Conservation (phyloP, 2,329 filamentous ascomycete species). For the Dactylellina haptotyla region DNA sequence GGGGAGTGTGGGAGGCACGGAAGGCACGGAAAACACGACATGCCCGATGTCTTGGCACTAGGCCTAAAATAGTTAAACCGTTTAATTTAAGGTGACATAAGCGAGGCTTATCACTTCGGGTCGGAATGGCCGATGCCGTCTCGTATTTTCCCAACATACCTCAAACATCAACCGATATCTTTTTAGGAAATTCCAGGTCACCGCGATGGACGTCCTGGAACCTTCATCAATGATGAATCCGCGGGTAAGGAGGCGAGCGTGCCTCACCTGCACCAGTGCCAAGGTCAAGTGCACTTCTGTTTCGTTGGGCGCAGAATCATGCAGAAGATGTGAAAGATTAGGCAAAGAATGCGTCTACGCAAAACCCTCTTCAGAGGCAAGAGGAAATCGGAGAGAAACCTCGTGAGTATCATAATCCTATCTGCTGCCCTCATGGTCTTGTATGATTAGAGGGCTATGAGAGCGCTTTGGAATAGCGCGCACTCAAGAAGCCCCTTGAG, state of each 20-base stretch:
- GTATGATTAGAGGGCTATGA: slow-evolving; percentile 12
- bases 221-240: slow-evolving; percentile 11
- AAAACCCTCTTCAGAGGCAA: slow-evolving; percentile 8
- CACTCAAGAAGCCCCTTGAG: slow-evolving; percentile 13
- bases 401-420: slow-evolving; percentile 15
- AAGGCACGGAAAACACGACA: slow-evolving; percentile 3
- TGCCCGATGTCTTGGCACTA: slow-evolving; percentile 16
- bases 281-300: slow-evolving; percentile 17
- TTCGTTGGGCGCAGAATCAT: slow-evolving; percentile 21
- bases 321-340: slow-evolving; percentile 22
- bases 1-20: slow-evolving; percentile 1
- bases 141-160: slow-evolving; percentile 11
- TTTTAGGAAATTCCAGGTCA: slow-evolving; percentile 12
- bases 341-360: slow-evolving; percentile 18
- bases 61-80: slow-evolving; percentile 15
- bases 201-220: slow-evolving; percentile 14
- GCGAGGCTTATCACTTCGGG: slow-evolving; percentile 10
- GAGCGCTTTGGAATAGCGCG: slow-evolving; percentile 13
- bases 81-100: slow-evolving; percentile 11
- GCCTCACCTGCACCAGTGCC: slow-evolving; percentile 13
- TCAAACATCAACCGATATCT: slow-evolving; percentile 15
- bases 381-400: slow-evolving; percentile 16
- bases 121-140: slow-evolving; percentile 17
- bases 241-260: slow-evolving; percentile 16
- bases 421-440: slow-evolving; percentile 10